phyloP scores from a whole-genome alignment of 2,329 filamentous ascomycete genomes.

The Exophiala bonariae region DNA sequence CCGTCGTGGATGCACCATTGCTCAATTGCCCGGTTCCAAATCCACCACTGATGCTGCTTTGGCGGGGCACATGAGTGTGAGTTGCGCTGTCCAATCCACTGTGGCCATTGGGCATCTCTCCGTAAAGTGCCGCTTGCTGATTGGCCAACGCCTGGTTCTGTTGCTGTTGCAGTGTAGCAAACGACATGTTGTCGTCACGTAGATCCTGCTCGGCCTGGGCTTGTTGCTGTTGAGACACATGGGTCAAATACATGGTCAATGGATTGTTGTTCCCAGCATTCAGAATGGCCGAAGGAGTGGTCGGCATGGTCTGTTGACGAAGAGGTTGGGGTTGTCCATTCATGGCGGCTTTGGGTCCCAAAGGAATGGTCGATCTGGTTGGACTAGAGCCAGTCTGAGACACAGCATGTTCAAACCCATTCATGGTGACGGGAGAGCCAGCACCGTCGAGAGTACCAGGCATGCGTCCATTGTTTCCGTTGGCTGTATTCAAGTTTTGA shows the following conservation, averaged over 20 bases:
- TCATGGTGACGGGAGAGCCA: slow-evolving; percentile 57
- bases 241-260: slow-evolving; percentile 87
- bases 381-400: slow-evolving; percentile 62
- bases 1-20: slow-evolving; percentile 64
- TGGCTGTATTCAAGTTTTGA: slow-evolving; percentile 67
- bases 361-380: slow-evolving; percentile 54
- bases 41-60: slow-evolving; percentile 31
- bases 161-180: slow-evolving; percentile 56
- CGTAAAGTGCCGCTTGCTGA: slow-evolving; percentile 80
- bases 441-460: slow-evolving; percentile 53
- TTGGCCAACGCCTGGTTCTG: slow-evolving; percentile 65
- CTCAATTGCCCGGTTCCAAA: slow-evolving; percentile 39
- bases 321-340: slow-evolving; percentile 58
- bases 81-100: slow-evolving; percentile 45
- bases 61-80: slow-evolving; percentile 45
- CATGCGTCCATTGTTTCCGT: slow-evolving; percentile 66
- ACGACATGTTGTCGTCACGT: slow-evolving; percentile 40
- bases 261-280: slow-evolving; percentile 82
- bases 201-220: slow-evolving; percentile 69
- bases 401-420: slow-evolving; percentile 56
- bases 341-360: slow-evolving; percentile 54
- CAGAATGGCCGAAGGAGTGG: slow-evolving; percentile 72
- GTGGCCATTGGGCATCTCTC: slow-evolving; percentile 60
- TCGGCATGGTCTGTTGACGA: slow-evolving; percentile 54
- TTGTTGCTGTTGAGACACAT: slow-evolving; percentile 56